Evolutionary conservation across 1,284 basidiomycete genomes (phyloP), one percentile per base, ranked within the genome.

Genomic region (Gomphus bonarii): DNA sequence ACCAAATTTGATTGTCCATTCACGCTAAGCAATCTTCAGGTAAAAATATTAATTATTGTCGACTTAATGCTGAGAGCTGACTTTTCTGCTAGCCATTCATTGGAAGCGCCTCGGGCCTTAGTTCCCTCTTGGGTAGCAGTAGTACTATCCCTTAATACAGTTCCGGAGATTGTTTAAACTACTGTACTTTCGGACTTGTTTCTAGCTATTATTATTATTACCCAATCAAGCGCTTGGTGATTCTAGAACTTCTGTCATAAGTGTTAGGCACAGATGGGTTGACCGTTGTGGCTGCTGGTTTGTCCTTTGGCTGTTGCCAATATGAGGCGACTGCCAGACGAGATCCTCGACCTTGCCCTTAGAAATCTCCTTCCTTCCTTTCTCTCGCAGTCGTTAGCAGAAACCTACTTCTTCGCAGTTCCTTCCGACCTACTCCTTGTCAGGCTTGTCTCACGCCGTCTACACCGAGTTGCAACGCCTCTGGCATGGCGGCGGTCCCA

Each of bases 1-100:
- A 78, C 86, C 54, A 80, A 69, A 47, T 88, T 94, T 64, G 65
- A 70, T 22, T 94, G 91, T 65, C 90, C 91, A 2, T 60, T 85
- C 47, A 65, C 68, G 25, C 55, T 66, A 18, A 57, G 30, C 44
- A 58, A 63, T 18, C 44, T 62, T n/a, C 2, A 50, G 52, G 58
- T 50, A 35, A 14, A 33, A n/a, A n/a, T 31, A 31, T 50, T 36
- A 38, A 14, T 48, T 3, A 3, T 48, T 9, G 18, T 20, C 2
- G n/a, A 14, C 22, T 22, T 18, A 18, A 16, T 10, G 16, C 11
- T 25, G 9, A 14, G 25, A 38, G 14, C 31, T 53, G 16, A 31
- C 36, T 25, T 14, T 49, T 50, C n/a, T 28, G 50, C 18, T 36
- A 58, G 56, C 56, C 56, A 16, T 40, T 58, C 22, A 46, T 58